Evolutionary conservation across 116 monocot species (phyloP), one percentile per base, ranked within the genome.

Genomic region (Trichopus zeylanicus): DNA sequence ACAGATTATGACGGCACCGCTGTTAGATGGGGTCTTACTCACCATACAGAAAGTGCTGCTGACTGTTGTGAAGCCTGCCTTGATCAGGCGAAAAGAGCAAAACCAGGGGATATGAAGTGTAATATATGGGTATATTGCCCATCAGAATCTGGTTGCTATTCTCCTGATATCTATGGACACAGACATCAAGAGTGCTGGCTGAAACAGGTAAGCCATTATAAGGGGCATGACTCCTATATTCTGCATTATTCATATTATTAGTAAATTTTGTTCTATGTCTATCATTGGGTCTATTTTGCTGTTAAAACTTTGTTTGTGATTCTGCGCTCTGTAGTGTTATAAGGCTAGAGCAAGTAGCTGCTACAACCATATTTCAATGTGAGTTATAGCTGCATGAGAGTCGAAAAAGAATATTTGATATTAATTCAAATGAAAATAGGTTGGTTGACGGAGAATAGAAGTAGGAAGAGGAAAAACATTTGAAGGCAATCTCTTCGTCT

Each of bases 71-170:
- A 84, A 66, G 90, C 95, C 55, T 95, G 95, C 61, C 49, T 95
- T 53, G 95, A 95, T 75, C 95, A 95, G 48, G 86, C 95, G 27
- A 81, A 72, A 68, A 49, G 31, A 35, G 87, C 95, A 46, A 83
- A 70, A 60, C 76, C 81, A 31, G 79, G 89, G 1, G 79, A 86
- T 67, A 73, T 77, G 74, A 89, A 79, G 55, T 95, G 95, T 67
- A 95, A 95, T 62, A 90, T 95, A 64, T 95, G 90, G 95, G 89
- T 95, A n/a, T 95, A 95, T 63, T 95, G 95, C 72, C 90, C 95
- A 48, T 83, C 76, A 21, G 83, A 86, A 47, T 71, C 34, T 70
- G 95, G 95, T 5, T 95, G 95, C 67, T 79, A 71, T 70, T 89
- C 90, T 31, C 95, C 95, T 21, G 95, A 95, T 70, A 90, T 78